phyloP scores from a whole-genome alignment of 768 basidiomycete genomes.

The Lentinula sp. region DNA sequence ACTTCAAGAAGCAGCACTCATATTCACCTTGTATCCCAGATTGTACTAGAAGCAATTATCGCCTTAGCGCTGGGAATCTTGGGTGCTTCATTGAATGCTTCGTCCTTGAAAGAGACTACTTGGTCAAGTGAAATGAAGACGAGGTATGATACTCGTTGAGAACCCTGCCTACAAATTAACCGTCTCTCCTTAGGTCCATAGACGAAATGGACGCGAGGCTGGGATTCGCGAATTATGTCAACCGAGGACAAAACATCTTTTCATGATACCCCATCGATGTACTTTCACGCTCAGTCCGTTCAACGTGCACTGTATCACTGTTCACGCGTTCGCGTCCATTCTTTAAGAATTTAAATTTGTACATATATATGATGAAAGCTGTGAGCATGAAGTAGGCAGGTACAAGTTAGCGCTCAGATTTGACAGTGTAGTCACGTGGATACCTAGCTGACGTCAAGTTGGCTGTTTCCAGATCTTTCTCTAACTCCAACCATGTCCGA shows the following conservation, averaged over 20 bases:
- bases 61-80: slow-evolving; percentile 63
- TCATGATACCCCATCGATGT: not conserved
- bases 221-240: slow-evolving; percentile 57
- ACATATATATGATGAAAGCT: not conserved
- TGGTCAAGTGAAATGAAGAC: slow-evolving; percentile 89
- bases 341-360: not conserved
- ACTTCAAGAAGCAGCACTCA: not conserved
- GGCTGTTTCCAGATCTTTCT: not conserved
- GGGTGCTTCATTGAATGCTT: slow-evolving; percentile 66
- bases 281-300: too few relatives aligned
- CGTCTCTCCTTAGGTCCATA: slow-evolving; percentile 41
- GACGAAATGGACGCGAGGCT: slow-evolving; percentile 71
- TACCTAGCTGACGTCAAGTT: not conserved
- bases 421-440: not conserved
- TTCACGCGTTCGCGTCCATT: too few relatives aligned
- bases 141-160: slow-evolving; percentile 35
- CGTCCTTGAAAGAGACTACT: slow-evolving; percentile 71
- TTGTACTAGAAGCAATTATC: slow-evolving; percentile 58
- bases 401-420: too few relatives aligned
- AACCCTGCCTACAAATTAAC: slow-evolving; percentile 1
- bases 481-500: slow-evolving; percentile 42
- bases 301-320: too few relatives aligned
- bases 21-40: slow-evolving; percentile 32
- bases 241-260: slow-evolving; percentile 48
- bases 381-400: too few relatives aligned